phyloP scores from a whole-genome alignment of 495 filamentous ascomycete species.

The Aspergillus campestris region DNA sequence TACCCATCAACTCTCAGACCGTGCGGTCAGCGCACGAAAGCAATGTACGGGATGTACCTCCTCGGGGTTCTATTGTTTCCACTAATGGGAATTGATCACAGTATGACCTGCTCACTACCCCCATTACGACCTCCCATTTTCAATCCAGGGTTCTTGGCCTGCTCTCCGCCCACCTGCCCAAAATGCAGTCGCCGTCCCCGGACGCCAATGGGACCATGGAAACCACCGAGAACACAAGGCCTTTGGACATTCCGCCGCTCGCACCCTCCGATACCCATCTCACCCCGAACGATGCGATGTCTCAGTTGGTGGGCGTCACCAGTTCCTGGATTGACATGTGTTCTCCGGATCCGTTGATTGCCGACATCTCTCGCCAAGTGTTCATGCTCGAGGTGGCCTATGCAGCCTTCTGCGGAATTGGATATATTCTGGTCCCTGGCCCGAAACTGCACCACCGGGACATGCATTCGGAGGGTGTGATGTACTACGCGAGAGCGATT shows the following conservation, averaged over 20 bases:
- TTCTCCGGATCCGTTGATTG: conserved; percentile 71
- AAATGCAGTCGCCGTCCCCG: conserved; percentile 18
- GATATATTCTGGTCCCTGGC: conserved; percentile 72
- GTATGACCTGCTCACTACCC: conserved; percentile 90
- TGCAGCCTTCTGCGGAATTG: conserved; percentile 86
- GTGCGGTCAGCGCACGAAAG: conserved; percentile 59
- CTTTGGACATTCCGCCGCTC: conserved; percentile 59
- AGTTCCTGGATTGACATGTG: conserved; percentile 89
- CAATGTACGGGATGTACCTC: conserved; percentile 27
- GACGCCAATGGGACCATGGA: conserved; percentile 28
- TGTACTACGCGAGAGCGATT: conserved; percentile 79
- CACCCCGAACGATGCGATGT: conserved; percentile 60
- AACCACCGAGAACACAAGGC: conserved; percentile 31
- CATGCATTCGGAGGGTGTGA: conserved; percentile 37
- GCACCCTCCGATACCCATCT: conserved; percentile 65
- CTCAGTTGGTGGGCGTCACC: conserved; percentile 60
- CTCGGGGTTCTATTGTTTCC: background rate
- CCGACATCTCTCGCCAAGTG: conserved; percentile 78
- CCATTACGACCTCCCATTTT: conserved; percentile 79
- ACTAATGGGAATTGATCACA: conserved; percentile 26
- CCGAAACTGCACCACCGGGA: conserved; percentile 49
- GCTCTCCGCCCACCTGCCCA: conserved; percentile 49
- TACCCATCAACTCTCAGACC: conserved; percentile 52
- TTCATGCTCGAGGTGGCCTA: conserved; percentile 86
- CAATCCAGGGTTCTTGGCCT: conserved; percentile 63